A percentile compares a stretch with the other conserved stretches of the same genome.
phyloP scores from a whole-genome alignment of 2,329 filamentous ascomycete species.

The Fusarium sp. region DNA sequence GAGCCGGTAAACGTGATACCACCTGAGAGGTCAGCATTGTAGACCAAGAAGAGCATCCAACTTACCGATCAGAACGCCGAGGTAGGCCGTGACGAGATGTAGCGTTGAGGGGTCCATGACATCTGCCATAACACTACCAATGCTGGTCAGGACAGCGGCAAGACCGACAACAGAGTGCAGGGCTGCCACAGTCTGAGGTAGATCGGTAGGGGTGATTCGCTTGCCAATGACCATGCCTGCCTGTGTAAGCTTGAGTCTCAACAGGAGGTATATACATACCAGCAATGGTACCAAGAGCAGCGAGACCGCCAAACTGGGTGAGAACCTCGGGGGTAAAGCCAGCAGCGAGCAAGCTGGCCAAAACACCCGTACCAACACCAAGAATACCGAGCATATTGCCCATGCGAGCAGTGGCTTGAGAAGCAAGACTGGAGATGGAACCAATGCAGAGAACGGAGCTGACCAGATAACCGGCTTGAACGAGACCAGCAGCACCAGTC shows the following conservation, averaged over 20 bases:
- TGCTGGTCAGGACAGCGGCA: conserved; percentile 87
- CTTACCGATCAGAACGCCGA: conserved; percentile 82
- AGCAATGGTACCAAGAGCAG: conserved; percentile 74
- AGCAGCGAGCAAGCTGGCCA: conserved; percentile 83
- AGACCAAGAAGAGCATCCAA: not conserved
- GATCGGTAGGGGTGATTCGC: conserved; percentile 85
- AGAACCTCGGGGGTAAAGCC: conserved; percentile 84
- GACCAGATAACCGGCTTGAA: conserved; percentile 88
- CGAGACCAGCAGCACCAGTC: conserved; percentile 84
- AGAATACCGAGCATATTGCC: conserved; percentile 89
- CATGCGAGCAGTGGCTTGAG: conserved; percentile 83
- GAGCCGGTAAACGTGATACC: conserved; percentile 93
- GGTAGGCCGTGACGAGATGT: conserved; percentile 86
- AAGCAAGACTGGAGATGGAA: conserved; percentile 83
- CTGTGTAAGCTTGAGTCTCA: conserved; percentile 8
- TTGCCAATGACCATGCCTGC: conserved; percentile 80
- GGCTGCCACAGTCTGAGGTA: conserved; percentile 90
- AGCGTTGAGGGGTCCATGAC: conserved; percentile 77
- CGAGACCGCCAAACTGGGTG: conserved; percentile 81
- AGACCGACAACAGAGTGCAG: conserved; percentile 91
- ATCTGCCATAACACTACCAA: conserved; percentile 84
- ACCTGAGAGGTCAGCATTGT: conserved; percentile 49
- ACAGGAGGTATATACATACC: conserved; percentile 51
- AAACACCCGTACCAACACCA: conserved; percentile 83
- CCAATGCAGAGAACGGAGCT: conserved; percentile 87